These are phyloP conservation scores for Backusella australiensis DNA, from an alignment of 192 early-diverging fungal species.

Conservation along the genomic window DNA sequence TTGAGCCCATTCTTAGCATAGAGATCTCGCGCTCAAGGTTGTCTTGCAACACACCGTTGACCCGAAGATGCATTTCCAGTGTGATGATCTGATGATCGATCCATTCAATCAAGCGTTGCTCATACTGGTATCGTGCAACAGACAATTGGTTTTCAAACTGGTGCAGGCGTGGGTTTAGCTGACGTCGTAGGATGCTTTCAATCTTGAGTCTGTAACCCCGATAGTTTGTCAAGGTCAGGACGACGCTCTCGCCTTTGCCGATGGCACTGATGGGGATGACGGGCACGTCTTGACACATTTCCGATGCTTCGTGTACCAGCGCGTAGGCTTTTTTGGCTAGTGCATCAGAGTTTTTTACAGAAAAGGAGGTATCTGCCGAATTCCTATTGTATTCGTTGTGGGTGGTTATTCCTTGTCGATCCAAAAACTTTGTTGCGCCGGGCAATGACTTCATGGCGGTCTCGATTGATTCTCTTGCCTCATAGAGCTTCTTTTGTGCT, in stretches of 20 bases:
- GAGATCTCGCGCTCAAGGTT: conserved; percentile 27
- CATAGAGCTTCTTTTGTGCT: conserved; percentile 25
- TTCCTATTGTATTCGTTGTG: background rate
- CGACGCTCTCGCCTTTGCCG: conserved; percentile 8
- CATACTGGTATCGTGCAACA: conserved; percentile 17
- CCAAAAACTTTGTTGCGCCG: conserved; percentile 28
- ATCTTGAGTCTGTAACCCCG: conserved; percentile 33
- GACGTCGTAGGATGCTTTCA: conserved; percentile 20
- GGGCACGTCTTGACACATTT: conserved; percentile 17
- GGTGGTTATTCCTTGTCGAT: conserved; percentile 19
- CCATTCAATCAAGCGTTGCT: conserved; percentile 32
- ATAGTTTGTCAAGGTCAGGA: conserved; percentile 18
- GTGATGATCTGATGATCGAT: conserved; percentile 31
- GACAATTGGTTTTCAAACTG: conserved; percentile 23
- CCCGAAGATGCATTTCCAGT: conserved; percentile 12
- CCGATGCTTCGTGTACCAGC: conserved; percentile 15
- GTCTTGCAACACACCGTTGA: conserved; percentile 17
- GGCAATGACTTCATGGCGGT: conserved; percentile 31
- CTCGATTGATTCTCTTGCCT: conserved; percentile 30
- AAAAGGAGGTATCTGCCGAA: background rate
- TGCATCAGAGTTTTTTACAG: conserved; percentile 6
- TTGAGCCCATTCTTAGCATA: conserved; percentile 29
- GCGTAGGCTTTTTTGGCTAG: conserved; percentile 10
- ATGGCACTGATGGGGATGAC: conserved; percentile 17
- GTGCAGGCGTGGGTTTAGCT: conserved; percentile 26